Base-by-base conservation (phyloP, 2,329 filamentous ascomycete genomes). In the Pseudopithomyces chartarum region DNA sequence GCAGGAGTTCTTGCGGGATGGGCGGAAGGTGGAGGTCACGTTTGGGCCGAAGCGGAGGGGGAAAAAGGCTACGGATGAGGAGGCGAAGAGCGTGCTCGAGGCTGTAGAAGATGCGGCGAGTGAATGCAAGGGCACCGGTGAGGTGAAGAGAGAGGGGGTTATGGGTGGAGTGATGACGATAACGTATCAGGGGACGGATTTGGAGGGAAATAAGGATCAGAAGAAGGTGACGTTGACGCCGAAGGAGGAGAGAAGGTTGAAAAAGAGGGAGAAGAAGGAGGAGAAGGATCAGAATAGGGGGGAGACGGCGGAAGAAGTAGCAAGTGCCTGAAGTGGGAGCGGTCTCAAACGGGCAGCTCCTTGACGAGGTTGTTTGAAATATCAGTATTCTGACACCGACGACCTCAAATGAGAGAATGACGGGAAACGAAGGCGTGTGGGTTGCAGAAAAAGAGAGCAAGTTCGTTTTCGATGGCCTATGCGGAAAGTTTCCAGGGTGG, bases 21-120 rank as follows among this genome's bases (percentile, higher is more conserved):
- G 92, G 1, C 83, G 85, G 71, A 87, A 83, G 70, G 91, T 97
- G 19, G 89, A 95, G 71, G 70, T 97, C 11, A 67, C 89, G 52
- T 67, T 97, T 47, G 85, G 86, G 56, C 85, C 84, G 73, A 93
- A 88, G 81, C 84, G 82, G 65, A 82, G 82, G 56, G 86, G 85
- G 66, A 81, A 83, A 60, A 81, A 81, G 55, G 86, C 90, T 0
- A 86, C 80, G 0, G 67, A 68, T 36, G 85, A 87, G 22, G 88
- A 93, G 61, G 69, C 65, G 19, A 73, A 83, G 58, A 81, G 75
- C 22, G 73, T 93, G 43, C 66, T 94, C 54, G 73, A 76, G 55
- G 77, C 67, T 50, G 73, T 91, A 1, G 73, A 74, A 57, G 73
- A 80, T 34, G 76, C 77, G 10, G 77, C 80, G 34, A 74, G 69